Percentiles rank a stretch among this genome's conserved stretches.
Evolutionary conservation across 1,284 basidiomycete species (phyloP).

Genomic region (Ceratobasidium theobromae): DNA sequence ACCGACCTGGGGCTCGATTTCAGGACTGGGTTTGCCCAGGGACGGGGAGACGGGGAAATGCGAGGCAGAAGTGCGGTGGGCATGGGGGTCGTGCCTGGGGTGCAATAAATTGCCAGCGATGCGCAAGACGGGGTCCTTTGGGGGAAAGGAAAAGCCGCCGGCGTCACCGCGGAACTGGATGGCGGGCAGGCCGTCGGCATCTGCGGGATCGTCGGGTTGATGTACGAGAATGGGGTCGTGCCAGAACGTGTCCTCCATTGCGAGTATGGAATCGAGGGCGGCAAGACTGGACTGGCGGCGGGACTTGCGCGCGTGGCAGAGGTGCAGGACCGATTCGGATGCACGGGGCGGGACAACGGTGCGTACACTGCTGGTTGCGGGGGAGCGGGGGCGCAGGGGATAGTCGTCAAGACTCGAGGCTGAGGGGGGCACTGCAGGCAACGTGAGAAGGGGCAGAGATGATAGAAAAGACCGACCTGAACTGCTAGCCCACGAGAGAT

Average conservation of each 20-base stretch:
- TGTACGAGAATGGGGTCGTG: background rate
- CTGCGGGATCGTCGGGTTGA: background rate
- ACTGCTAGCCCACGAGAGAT: slow-evolving; percentile 14
- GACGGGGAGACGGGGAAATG: slow-evolving; percentile 10
- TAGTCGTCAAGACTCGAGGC: background rate
- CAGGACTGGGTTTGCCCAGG: background rate
- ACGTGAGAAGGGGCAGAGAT: background rate
- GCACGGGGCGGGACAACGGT: slow-evolving; percentile 15
- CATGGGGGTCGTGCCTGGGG: background rate
- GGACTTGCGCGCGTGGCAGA: background rate
- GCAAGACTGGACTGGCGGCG: slow-evolving; percentile 26
- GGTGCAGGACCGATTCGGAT: slow-evolving; percentile 1
- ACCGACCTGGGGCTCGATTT: background rate
- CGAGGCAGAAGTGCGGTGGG: slow-evolving; percentile 1
- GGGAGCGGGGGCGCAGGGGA: slow-evolving; percentile 5
- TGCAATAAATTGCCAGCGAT: slow-evolving; percentile 5
- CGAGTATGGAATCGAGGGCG: slow-evolving; percentile 15
- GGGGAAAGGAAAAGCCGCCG: slow-evolving; percentile 7
- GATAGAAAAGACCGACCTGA: background rate
- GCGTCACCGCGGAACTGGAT: slow-evolving; percentile 13
- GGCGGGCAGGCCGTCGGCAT: background rate
- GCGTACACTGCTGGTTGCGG: slow-evolving; percentile 22
- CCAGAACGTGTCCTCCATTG: slow-evolving; percentile 25
- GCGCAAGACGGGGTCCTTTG: slow-evolving; percentile 2
- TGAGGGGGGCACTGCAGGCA: background rate